Evolutionary conservation across 805 yeast genomes (phyloP).

Genomic region (Pichia cephalocereana): DNA sequence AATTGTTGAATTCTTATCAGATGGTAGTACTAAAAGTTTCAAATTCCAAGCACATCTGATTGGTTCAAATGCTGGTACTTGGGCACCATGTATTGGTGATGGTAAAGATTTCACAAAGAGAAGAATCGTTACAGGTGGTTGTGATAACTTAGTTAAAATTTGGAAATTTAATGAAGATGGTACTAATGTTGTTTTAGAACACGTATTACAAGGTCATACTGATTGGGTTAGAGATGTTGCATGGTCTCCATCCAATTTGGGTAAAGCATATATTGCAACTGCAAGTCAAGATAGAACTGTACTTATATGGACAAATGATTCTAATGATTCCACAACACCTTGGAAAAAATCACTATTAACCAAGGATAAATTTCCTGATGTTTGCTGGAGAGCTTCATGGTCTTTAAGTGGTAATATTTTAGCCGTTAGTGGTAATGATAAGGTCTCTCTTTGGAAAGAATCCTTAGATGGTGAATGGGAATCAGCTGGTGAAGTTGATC

Average conservation of each 20-base stretch:
- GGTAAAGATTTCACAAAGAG: conserved; percentile 34
- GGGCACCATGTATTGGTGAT: conserved; percentile 65
- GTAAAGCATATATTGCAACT: conserved; percentile 85
- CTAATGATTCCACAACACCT: conserved; percentile 3
- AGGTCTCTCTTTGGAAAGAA: conserved; percentile 95
- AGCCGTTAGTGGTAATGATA: conserved; percentile 95
- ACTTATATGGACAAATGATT: conserved; percentile 78
- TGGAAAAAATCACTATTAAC: conserved; percentile 80
- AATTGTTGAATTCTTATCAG: conserved; percentile 83
- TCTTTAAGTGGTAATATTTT: conserved; percentile 90
- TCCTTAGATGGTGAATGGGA: conserved; percentile 92
- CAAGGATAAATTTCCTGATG: conserved; percentile 85
- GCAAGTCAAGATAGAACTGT: conserved; percentile 97
- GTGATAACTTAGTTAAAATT: conserved; percentile 86
- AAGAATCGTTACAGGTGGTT: conserved; percentile 88
- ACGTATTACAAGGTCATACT: conserved; percentile 75
- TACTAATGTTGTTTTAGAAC: conserved; percentile 61
- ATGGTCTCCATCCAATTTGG: conserved; percentile 90
- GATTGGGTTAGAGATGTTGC: conserved; percentile 99
- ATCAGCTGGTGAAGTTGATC: conserved; percentile 92
- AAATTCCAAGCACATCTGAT: conserved; percentile 77
- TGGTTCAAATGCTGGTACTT: conserved; percentile 89
- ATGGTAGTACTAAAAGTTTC: conserved; percentile 64
- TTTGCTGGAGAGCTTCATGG: conserved; percentile 98
- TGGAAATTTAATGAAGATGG: conserved; percentile 62